Evolutionary conservation across 2,329 filamentous ascomycete genomes (phyloP).

Genomic region (Phialophora chinensis): DNA sequence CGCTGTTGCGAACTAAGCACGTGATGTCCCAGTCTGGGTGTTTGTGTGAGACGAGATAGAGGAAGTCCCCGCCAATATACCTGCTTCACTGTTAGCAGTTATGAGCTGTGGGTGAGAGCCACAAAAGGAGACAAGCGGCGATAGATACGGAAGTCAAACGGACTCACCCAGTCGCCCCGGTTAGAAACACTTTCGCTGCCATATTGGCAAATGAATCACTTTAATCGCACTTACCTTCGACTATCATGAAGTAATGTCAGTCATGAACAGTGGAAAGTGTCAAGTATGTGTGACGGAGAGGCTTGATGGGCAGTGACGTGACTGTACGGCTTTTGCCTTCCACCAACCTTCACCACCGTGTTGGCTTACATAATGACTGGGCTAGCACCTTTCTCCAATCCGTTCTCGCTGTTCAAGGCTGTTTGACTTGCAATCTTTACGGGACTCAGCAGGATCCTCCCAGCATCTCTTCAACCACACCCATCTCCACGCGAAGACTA

Average conservation of each 20-base stretch:
- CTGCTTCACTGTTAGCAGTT: constrained; percentile 34
- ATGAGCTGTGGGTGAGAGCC: background rate
- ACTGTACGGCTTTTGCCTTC: background rate
- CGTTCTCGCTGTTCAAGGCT: background rate
- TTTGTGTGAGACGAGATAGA: constrained; percentile 53
- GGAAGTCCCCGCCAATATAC: constrained; percentile 60
- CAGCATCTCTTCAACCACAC: background rate
- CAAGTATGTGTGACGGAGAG: background rate
- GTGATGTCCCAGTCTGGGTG: constrained; percentile 57
- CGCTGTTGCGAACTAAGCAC: constrained; percentile 52
- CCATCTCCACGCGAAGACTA: background rate
- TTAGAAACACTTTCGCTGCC: constrained; percentile 24
- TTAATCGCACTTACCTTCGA: background rate
- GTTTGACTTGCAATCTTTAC: background rate
- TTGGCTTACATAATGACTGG: background rate
- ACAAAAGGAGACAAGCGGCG: background rate
- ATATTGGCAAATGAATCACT: background rate
- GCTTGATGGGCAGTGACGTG: background rate
- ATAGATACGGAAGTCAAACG: background rate
- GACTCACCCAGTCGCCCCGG: constrained; percentile 10
- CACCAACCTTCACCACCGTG: background rate
- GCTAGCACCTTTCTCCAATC: background rate
- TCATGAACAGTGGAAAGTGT: background rate
- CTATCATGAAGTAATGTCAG: background rate
- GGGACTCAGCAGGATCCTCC: background rate